Percentiles rank a stretch among this genome's conserved stretches.
phyloP scores from a whole-genome alignment of 768 basidiomycete genomes.

The Hydnum rufescens region DNA sequence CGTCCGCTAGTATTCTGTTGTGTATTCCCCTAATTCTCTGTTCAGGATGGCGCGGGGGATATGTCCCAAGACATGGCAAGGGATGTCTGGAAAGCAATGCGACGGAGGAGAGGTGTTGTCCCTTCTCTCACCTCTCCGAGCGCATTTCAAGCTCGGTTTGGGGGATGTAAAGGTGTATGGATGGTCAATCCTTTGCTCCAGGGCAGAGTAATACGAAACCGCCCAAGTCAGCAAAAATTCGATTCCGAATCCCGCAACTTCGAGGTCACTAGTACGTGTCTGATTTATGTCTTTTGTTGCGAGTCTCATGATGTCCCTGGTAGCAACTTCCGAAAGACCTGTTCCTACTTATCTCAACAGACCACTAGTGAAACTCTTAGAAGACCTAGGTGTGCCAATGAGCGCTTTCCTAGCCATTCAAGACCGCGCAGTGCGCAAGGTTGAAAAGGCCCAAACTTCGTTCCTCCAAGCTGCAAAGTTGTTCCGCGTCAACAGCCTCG shows the following conservation, averaged over 20 bases:
- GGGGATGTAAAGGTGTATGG: constrained; percentile 24
- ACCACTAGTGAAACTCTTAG: constrained; percentile 44
- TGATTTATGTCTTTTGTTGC: background rate
- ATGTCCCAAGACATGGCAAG: constrained; percentile 35
- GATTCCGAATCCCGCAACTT: constrained; percentile 23
- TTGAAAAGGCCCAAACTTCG: constrained; percentile 24
- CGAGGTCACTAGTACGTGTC: constrained; percentile 35
- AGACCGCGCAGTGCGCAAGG: constrained; percentile 29
- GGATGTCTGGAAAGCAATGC: constrained; percentile 25
- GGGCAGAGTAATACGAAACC: constrained; percentile 30
- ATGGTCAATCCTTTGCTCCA: constrained; percentile 34
- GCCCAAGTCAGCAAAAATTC: constrained; percentile 43
- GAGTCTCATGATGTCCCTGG: background rate
- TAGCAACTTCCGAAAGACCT: background rate
- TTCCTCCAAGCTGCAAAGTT: constrained; percentile 28
- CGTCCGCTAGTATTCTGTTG: background rate
- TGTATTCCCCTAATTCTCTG: background rate
- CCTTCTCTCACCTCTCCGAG: constrained; percentile 18
- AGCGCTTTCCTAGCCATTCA: constrained; percentile 35
- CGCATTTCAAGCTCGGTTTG: constrained; percentile 21
- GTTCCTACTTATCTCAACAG: constrained; percentile 12
- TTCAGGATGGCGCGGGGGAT: constrained; percentile 41
- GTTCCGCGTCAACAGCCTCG: constrained; percentile 37
- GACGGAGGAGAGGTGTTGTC: constrained; percentile 12
- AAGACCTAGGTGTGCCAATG: constrained; percentile 37